Base-by-base conservation (phyloP, 2,329 filamentous ascomycete species). In the Metarhizium anisopliae region DNA sequence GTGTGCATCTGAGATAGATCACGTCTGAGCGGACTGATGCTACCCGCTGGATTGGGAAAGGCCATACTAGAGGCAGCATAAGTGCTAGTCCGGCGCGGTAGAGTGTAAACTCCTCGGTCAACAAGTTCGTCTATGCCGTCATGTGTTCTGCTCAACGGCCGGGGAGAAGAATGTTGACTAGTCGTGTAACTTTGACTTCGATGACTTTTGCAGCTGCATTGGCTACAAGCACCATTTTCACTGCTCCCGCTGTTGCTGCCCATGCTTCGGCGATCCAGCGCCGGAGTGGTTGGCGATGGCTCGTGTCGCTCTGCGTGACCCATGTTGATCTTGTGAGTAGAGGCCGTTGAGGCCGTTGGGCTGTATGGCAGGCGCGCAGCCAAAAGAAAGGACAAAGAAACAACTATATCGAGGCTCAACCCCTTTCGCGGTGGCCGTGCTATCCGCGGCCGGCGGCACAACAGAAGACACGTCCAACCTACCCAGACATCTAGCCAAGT, bases 31-130 rank as follows among this genome's bases (percentile, higher is more conserved):
- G 68, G 68, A 57, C 67, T 70, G 56, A 68, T 53, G 49, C 54
- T 47, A 36, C 35, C 47, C 43, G 63, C 62, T 52, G 65, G 62
- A 42, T 62, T 64, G 52, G 68, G 68, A 54, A 65, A 66, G 29
- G 61, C 63, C 29, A 70, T 58, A 58, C 68, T 70, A 18, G 68
- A 70, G 20, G 66, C 67, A 47, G 65, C 63, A 61, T 68, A 69
- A 42, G 68, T 67, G 52, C 65, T 70, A 40, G 68, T 67, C 11
- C 67, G 60, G 20, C 65, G 62, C 40, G 67, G 65, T 36, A 68
- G 68, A 10, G 66, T 64, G 52, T 55, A 54, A 36, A 38, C 6
- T 52, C 30, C 49, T 16, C 16, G 53, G 18, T 50, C 50, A 47
- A 29, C 42, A 16, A 16, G 32, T 11, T 55, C 53, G 14, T 25